These are phyloP conservation scores for Aspergillus transmontanensis DNA, from an alignment of 2,329 filamentous ascomycete genomes.

Conservation along the genomic window DNA sequence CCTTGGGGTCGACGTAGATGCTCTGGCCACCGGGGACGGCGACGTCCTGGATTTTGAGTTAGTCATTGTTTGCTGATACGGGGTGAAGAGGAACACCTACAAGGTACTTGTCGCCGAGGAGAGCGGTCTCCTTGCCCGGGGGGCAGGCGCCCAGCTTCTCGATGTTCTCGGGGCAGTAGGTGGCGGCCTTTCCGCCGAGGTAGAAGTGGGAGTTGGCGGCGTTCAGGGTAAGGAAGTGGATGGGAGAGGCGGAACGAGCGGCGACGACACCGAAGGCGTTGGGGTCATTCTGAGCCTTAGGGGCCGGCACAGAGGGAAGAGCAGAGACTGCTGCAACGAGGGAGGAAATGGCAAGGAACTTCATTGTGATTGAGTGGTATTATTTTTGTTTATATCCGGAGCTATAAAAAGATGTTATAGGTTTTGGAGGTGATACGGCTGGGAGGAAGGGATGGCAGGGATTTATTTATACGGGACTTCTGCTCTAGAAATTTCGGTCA, in stretches of 20 bases:
- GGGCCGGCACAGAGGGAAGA: conserved; percentile 23
- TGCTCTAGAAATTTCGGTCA: neutral
- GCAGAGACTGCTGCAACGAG: conserved; percentile 26
- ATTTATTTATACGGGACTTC: neutral
- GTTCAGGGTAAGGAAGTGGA: conserved; percentile 51
- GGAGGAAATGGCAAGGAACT: conserved; percentile 27
- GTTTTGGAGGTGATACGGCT: neutral
- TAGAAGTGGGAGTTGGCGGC: conserved; percentile 52
- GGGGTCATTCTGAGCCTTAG: neutral
- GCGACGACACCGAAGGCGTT: conserved; percentile 46
- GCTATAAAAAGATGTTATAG: neutral
- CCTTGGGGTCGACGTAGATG: conserved; percentile 59
- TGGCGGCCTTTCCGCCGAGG: conserved; percentile 48
- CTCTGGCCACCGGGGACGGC: conserved; percentile 64
- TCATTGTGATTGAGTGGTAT: conserved; percentile 22
- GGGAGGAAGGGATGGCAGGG: neutral
- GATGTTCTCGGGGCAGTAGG: conserved; percentile 51
- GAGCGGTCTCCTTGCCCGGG: conserved; percentile 49
- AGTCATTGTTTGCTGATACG: neutral
- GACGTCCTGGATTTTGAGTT: conserved; percentile 40
- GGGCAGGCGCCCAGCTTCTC: conserved; percentile 37
- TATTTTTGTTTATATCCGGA: neutral
- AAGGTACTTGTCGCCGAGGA: conserved; percentile 41
- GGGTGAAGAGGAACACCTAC: conserved; percentile 23
- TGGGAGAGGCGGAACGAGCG: conserved; percentile 48